Evolutionary conservation across 495 filamentous ascomycete genomes (phyloP).

Genomic region (Penicillium atrosanguineum): DNA sequence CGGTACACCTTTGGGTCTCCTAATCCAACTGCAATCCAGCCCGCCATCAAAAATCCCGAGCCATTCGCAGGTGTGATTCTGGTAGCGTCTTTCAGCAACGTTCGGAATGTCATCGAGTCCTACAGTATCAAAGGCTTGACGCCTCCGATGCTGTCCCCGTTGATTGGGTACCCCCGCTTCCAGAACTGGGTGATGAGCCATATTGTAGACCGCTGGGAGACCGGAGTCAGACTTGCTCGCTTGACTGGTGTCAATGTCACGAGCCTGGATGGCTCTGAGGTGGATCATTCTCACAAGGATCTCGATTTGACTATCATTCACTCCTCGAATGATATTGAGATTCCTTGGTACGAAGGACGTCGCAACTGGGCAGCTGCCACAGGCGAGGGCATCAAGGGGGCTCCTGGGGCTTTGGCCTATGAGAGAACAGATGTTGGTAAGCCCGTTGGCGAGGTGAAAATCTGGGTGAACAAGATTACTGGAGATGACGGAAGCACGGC

Average conservation of each 20-base stretch:
- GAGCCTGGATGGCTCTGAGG: conserved; percentile 16
- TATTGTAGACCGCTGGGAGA: conserved; percentile 58
- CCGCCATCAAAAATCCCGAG: conserved; percentile 37
- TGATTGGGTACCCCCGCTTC: conserved; percentile 55
- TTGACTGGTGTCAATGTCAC: conserved; percentile 33
- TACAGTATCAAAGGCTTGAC: conserved; percentile 73
- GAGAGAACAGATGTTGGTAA: conserved; percentile 28
- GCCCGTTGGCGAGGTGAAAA: conserved; percentile 30
- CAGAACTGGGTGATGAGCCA: conserved; percentile 43
- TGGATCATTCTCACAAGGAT: conserved; percentile 43
- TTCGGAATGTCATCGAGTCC: conserved; percentile 67
- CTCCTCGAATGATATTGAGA: conserved; percentile 71
- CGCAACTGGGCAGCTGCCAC: conserved; percentile 51
- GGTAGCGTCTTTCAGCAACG: conserved; percentile 72
- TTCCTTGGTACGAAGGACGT: conserved; percentile 58
- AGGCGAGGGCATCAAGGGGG: conserved; percentile 46
- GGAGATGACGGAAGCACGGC: conserved; percentile 27
- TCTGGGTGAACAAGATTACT: conserved; percentile 36
- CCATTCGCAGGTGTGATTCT: conserved; percentile 73
- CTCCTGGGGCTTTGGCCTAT: conserved; percentile 48
- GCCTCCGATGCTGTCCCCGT: conserved; percentile 77
- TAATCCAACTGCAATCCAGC: conserved; percentile 32
- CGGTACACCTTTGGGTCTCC: conserved; percentile 55
- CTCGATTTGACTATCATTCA: conserved; percentile 73
- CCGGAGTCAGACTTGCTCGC: conserved; percentile 46